Percentiles rank a stretch among this genome's conserved stretches.
Evolutionary conservation across 202 grass and related monocot genomes (phyloP).

Genomic region (Schoenoplectus tabernaemontani): DNA sequence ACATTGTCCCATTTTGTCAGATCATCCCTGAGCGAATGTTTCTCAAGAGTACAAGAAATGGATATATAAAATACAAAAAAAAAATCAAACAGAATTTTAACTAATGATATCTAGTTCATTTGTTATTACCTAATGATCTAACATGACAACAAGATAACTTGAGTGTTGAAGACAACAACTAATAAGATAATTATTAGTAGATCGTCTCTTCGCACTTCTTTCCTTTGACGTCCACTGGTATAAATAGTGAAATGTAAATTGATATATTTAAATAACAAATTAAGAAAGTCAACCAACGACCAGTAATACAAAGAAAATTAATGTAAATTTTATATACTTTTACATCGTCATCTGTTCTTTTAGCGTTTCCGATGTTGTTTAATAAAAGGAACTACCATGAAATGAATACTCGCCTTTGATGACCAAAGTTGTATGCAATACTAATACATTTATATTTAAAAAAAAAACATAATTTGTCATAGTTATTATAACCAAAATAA

Average conservation of each 20-base stretch:
- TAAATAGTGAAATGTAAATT: slow-evolving; percentile 5
- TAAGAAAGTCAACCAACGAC: background rate
- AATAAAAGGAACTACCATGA: background rate
- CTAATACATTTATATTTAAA: background rate
- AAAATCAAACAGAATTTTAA: background rate
- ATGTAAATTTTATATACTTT: no score
- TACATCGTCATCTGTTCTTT: no score
- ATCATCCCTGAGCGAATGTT: background rate
- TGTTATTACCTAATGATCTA: background rate
- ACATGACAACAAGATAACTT: background rate
- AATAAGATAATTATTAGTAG: background rate
- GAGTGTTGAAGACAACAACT: background rate
- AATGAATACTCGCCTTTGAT: background rate
- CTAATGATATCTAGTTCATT: background rate
- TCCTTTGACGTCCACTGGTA: background rate
- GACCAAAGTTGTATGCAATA: background rate
- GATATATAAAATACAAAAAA: background rate
- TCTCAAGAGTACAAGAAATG: no score
- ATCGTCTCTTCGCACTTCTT: background rate
- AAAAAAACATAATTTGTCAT: background rate
- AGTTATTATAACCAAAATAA: no score
- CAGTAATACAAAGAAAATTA: background rate
- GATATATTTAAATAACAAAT: background rate
- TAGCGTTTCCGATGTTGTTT: background rate
- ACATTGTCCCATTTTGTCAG: background rate